Base-by-base conservation (phyloP, 2,329 filamentous ascomycete species). In the Fusarium transvaalense region DNA sequence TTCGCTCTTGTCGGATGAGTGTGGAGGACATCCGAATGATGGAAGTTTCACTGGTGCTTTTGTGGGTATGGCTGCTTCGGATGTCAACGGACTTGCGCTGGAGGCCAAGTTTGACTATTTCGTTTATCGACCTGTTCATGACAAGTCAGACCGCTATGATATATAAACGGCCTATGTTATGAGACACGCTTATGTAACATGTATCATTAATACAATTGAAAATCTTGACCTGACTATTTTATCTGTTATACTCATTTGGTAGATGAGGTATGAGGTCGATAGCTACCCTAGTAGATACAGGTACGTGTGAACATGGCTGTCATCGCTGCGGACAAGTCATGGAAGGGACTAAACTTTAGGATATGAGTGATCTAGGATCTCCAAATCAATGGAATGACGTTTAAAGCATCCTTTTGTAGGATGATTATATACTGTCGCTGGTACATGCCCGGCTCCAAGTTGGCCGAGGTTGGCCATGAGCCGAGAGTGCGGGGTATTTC, bases 21-120 rank as follows among this genome's bases (percentile, higher is more conserved):
- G 88, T 59, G 88, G 88, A 12, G 88, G 87, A 0, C 87, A 89
- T 64, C 82, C 85, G 63, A 82, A 79, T 4, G 86, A 89, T 65
- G 88, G 88, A 2, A 90, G 88, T 74, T 90, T 90, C 65, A 90
- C 88, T 1, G 88, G 88, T 1, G 86, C 88, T 1, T 88, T 88
- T 78, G 83, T 87, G 1, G 86, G 86, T 0, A 76, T 88, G 65
- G 85, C 86, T 1, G 84, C 83, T 39, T 87, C 85, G 5, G 86
- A 88, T 74, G 56, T 87, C 41, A 87, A 88, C 56, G 86, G 86
- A 4, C 82, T 81, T 17, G 83, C 78, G 10, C 65, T 75, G 54
- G 74, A 77, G 53, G 85, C 86, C 0, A 77, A 63, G 6, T 88
- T 88, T 75, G 84, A 86, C 57, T 82, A 85, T 42, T 85, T 88